Conservation (phyloP, 805 yeast genomes). For the Candida stauntonica region DNA sequence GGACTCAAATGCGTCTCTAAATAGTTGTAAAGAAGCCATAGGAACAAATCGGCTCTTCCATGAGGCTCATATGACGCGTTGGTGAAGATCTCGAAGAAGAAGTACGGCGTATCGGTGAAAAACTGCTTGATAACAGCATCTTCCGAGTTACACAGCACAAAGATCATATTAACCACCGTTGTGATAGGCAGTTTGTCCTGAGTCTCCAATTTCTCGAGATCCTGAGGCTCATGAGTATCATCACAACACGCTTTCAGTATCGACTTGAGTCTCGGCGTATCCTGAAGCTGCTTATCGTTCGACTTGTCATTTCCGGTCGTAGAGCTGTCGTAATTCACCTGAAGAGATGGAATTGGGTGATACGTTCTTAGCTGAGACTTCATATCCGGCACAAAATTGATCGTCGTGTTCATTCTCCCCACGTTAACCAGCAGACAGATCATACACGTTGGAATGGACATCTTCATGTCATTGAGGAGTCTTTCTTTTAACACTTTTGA, state of each 20-base stretch:
- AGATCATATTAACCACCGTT: constrained; percentile 74
- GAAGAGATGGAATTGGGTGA: constrained; percentile 89
- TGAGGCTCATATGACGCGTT: constrained; percentile 54
- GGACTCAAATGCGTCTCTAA: constrained; percentile 64
- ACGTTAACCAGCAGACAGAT: constrained; percentile 84
- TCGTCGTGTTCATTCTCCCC: constrained; percentile 92
- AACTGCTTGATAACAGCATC: constrained; percentile 41
- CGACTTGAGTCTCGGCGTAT: constrained; percentile 88
- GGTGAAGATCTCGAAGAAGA: constrained; percentile 73
- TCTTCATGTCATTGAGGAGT: constrained; percentile 53
- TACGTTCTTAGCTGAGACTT: constrained; percentile 87
- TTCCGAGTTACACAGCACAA: constrained; percentile 63
- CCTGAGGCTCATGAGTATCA: constrained; percentile 46
- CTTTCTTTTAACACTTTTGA: constrained; percentile 81
- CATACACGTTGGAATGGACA: constrained; percentile 70
- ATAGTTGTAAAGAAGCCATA: constrained; percentile 82
- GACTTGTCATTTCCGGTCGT: constrained; percentile 27
- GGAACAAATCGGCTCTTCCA: constrained; percentile 64
- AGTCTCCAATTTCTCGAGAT: constrained; percentile 41
- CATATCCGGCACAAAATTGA: constrained; percentile 94
- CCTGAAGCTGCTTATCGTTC: constrained; percentile 79
- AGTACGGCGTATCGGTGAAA: constrained; percentile 33
- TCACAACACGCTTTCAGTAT: constrained; percentile 87
- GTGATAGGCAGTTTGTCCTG: constrained; percentile 37
- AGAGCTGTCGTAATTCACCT: constrained; percentile 50